Evolutionary conservation across 2,329 filamentous ascomycete species (phyloP).

Genomic region (Fusarium temperatum): DNA sequence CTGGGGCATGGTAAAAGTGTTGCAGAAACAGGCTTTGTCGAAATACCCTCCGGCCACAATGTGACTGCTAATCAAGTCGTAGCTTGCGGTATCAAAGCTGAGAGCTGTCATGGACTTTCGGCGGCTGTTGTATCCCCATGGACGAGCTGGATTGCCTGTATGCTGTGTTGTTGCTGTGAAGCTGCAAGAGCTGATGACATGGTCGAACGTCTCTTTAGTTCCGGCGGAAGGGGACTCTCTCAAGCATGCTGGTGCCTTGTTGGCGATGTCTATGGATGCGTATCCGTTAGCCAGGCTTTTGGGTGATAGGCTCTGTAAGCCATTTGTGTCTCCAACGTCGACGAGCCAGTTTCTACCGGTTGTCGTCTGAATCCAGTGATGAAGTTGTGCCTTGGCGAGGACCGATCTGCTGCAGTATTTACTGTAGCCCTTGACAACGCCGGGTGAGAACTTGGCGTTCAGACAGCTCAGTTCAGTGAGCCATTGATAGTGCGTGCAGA

Average conservation of each 20-base stretch:
- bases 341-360: conserved; percentile 26
- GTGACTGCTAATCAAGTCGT: neutral
- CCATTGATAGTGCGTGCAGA: conserved; percentile 29
- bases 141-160: conserved; percentile 18
- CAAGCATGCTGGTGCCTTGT: conserved; percentile 17
- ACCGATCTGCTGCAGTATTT: conserved; percentile 24
- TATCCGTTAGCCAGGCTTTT: neutral
- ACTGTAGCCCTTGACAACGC: neutral
- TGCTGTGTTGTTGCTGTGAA: conserved; percentile 4
- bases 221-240: neutral
- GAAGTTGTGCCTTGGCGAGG: conserved; percentile 21
- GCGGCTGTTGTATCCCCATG: conserved; percentile 19
- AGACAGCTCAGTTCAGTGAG: conserved; percentile 28
- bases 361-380: neutral
- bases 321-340: conserved; percentile 6
- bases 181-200: conserved; percentile 8
- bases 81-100: conserved; percentile 18
- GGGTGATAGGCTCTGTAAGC: neutral
- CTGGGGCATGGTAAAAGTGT: neutral
- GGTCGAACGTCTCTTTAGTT: neutral
- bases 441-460: conserved; percentile 9
- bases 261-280: neutral
- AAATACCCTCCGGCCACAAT: conserved; percentile 12
- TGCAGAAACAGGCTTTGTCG: conserved; percentile 27
- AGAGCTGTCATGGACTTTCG: neutral